Evolutionary conservation across 2,329 filamentous ascomycete genomes (phyloP).

Genomic region (Beauveria pseudobassiana): DNA sequence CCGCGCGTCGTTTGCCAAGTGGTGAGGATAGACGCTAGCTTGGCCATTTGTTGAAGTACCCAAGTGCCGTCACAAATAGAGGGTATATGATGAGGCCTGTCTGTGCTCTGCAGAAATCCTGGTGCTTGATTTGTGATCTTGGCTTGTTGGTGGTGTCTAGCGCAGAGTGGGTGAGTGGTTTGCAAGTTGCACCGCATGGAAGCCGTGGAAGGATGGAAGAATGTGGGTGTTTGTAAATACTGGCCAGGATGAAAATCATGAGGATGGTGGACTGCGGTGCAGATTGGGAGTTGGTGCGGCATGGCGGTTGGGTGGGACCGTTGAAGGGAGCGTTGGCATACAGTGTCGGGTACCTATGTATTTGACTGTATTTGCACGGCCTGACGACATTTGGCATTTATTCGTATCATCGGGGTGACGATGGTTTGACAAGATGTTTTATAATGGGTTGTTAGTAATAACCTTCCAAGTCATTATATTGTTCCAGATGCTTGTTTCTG

Average conservation of each 20-base stretch:
- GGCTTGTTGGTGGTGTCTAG: background rate
- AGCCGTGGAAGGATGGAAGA: constrained; percentile 5
- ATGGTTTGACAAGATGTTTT: background rate
- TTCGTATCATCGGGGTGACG: background rate
- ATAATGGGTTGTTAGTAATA: background rate
- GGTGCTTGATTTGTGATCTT: background rate
- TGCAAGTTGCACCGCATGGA: background rate
- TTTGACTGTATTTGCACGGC: background rate
- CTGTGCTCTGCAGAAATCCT: background rate
- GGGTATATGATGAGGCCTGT: background rate
- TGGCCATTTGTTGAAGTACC: background rate
- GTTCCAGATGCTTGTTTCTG: no score
- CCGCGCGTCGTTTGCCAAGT: background rate
- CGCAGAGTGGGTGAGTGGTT: background rate
- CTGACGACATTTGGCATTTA: constrained; percentile 7
- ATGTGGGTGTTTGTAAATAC: background rate
- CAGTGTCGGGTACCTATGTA: background rate
- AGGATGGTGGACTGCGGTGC: background rate
- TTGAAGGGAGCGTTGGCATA: no score
- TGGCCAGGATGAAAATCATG: background rate
- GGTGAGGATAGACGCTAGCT: background rate
- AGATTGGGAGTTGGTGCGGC: background rate
- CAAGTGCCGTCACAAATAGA: background rate
- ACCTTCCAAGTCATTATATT: background rate
- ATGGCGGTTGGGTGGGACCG: background rate